Evolutionary conservation across 306 rosid species (phyloP).

Genomic region (Erythrophleum fordii): DNA sequence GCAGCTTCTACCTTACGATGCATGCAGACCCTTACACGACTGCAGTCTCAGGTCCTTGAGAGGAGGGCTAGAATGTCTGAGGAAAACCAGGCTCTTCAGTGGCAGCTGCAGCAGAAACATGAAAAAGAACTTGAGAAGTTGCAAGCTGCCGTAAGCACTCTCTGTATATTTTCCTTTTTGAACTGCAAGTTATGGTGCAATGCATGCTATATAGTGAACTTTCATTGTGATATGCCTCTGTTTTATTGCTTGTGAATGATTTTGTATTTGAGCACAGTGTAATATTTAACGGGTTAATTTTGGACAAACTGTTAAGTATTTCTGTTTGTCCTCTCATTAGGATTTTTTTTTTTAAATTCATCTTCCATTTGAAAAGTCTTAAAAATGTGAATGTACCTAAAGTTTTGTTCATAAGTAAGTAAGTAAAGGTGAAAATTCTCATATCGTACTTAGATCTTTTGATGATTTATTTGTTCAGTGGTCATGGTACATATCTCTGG

Average conservation of each 20-base stretch:
- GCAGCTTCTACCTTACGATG: constrained; percentile 73
- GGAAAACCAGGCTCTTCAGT: constrained; percentile 82
- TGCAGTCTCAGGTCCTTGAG: constrained; percentile 80
- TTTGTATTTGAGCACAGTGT: background rate
- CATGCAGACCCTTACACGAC: constrained; percentile 86
- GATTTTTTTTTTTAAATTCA: background rate
- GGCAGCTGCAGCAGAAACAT: constrained; percentile 66
- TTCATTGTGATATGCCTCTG: constrained; percentile 3
- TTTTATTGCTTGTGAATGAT: constrained; percentile 18
- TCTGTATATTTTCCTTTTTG: constrained; percentile 12
- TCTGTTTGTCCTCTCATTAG: too few relatives aligned
- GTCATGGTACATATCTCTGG: background rate
- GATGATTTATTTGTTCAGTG: background rate
- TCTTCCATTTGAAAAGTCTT: background rate
- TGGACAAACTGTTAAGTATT: background rate
- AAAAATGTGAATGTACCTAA: background rate
- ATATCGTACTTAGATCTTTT: background rate
- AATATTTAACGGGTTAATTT: background rate
- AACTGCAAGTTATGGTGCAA: background rate
- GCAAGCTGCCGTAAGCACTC: constrained; percentile 61
- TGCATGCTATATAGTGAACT: background rate
- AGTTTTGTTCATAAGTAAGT: background rate
- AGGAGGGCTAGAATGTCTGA: constrained; percentile 81
- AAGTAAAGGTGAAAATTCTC: background rate
- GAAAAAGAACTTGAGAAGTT: constrained; percentile 69